These are phyloP conservation scores for Rutstroemia sp. DNA, from an alignment of 2,329 filamentous ascomycete genomes.

Conservation along the genomic window DNA sequence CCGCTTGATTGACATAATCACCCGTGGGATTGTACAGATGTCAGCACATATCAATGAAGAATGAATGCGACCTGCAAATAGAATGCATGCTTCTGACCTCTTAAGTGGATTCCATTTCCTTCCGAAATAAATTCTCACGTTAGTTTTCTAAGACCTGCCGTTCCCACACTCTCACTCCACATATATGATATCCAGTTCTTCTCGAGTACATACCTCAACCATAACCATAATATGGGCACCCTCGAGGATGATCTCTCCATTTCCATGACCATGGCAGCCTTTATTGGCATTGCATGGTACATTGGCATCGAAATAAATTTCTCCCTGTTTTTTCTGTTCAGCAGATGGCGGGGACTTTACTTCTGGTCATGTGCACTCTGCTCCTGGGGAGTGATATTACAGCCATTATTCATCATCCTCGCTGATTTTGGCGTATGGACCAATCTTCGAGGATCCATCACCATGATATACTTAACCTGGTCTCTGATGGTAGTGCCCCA, in stretches of 20 bases:
- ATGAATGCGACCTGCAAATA: not conserved
- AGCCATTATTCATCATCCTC: not conserved
- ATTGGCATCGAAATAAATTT: conserved; percentile 42
- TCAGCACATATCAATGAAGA: not conserved
- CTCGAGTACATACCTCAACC: not conserved
- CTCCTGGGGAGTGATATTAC: conserved; percentile 18
- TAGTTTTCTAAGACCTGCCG: not conserved
- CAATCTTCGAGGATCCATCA: not conserved
- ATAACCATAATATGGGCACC: not conserved
- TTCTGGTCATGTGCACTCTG: conserved; percentile 44
- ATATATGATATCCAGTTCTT: not conserved
- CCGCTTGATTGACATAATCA: not conserved
- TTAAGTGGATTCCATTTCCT: not conserved
- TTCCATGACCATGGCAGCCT: conserved; percentile 33
- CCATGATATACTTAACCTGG: not conserved
- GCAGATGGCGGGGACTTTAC: conserved; percentile 38
- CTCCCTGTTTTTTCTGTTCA: conserved; percentile 41
- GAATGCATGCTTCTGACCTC: not conserved
- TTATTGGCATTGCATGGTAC: conserved; percentile 41
- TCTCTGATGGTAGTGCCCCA: not conserved
- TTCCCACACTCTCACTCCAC: not conserved
- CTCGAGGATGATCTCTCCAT: not conserved
- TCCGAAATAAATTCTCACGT: not conserved
- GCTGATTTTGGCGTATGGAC: not conserved
- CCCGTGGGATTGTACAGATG: not conserved